Evolutionary conservation across 805 yeast species (phyloP), one percentile per base, ranked within the genome.

Genomic region (Dipodascopsis tothii): DNA sequence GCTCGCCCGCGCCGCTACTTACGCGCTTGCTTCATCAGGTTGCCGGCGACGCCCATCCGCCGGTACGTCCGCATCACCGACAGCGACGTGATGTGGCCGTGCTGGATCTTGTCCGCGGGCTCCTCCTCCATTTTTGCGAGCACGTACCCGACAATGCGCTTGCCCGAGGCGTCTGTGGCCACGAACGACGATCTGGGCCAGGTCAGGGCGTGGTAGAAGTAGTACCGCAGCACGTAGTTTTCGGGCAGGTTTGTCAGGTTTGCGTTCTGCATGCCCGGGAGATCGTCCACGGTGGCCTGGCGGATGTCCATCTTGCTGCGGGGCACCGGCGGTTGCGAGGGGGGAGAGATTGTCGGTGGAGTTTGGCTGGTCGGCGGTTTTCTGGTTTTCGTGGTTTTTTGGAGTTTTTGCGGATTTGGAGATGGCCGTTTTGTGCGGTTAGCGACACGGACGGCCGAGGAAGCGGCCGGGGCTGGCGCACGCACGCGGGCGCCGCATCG

Each of bases 111-210:
- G 34, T 72, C 78, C 9, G 76, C 80, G 27, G 88, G 87, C 25
- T 56, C 60, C 32, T 56, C 57, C 57, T 92, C 96, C 95, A 92
- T 84, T 64, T 92, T 92, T 1, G 95, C 95, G 52, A 92, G 69
- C 3, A 86, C 97, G 60, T 92, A 92, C 3, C 97, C 98, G n/a
- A 92, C 94, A 27, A 92, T 74, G 55, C 84, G 81, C 60, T 84
- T 76, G 51, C 76, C 82, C 21, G 80, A 76, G 1, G 92, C 44
- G 55, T 52, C 58, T 4, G 62, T 81, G 16, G 98, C 98, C 30
- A 92, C 97, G 68, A 80, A 92, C 33, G 95, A 84, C 11, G 94
- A 94, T 62, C 90, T 95, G 1, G 98, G 98, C 98, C 98, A 92
- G 30, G 96, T 81, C 40, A 90, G 68, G 5, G 86, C 74, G 65